Conservation (phyloP, 2,329 filamentous ascomycete species). For the Microcyclospora tardicrescens region DNA sequence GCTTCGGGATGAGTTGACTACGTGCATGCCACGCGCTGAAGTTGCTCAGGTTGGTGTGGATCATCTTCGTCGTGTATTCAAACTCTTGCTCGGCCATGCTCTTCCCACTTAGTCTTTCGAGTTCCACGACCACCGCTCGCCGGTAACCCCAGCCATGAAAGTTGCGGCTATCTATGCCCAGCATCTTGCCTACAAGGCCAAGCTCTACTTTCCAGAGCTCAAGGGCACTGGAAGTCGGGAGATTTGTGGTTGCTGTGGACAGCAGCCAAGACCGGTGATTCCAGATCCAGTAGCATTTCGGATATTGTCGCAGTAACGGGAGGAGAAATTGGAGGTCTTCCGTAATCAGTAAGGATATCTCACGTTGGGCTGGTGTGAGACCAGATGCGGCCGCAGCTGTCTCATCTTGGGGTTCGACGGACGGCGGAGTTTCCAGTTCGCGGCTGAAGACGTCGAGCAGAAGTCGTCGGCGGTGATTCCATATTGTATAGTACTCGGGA, state of each 20-base stretch:
- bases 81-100: slow-evolving; percentile 67
- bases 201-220: slow-evolving; percentile 77
- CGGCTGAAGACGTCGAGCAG: slow-evolving; percentile 48
- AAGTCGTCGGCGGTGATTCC: slow-evolving; percentile 71
- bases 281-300: slow-evolving; percentile 99
- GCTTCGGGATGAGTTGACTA: slow-evolving; percentile 64
- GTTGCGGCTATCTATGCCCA: slow-evolving; percentile 73
- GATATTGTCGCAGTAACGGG: slow-evolving; percentile 68
- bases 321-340: slow-evolving; percentile 72
- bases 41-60: slow-evolving; percentile 73
- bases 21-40: slow-evolving; percentile 96
- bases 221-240: slow-evolving; percentile 45
- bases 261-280: slow-evolving; percentile 85
- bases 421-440: slow-evolving; percentile 23
- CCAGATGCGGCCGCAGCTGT: slow-evolving; percentile 12
- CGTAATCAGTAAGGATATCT: slow-evolving; percentile 44
- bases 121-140: slow-evolving; percentile 58
- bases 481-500: slow-evolving; percentile 82
- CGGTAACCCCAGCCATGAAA: slow-evolving; percentile 96
- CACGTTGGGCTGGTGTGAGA: slow-evolving; percentile 22
- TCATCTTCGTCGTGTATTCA: slow-evolving; percentile 82
- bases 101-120: slow-evolving; percentile 45
- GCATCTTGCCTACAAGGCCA: slow-evolving; percentile 72
- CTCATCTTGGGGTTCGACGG: slow-evolving; percentile 15
- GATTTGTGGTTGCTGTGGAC: slow-evolving; percentile 51